Evolutionary conservation across 345 rosid species (phyloP).

Genomic region (Aethionema arabicum): DNA sequence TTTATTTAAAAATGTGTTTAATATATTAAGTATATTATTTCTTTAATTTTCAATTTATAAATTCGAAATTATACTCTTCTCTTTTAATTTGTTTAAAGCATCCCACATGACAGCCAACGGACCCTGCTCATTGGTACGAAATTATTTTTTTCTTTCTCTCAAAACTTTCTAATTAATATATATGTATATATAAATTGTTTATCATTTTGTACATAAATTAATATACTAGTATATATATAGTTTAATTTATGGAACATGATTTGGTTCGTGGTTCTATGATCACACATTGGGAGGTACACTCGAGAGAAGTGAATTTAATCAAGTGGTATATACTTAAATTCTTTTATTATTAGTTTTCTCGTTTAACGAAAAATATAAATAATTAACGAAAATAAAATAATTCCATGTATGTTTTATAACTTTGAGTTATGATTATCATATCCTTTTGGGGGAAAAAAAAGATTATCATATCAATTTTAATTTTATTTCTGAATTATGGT

Average conservation of each 20-base stretch:
- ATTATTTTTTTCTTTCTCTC: conserved; percentile 31
- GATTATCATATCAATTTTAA: too few relatives aligned
- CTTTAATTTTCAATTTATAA: not conserved
- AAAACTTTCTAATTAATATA: conserved; percentile 15
- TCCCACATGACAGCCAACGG: conserved; percentile 40
- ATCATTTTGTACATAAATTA: not conserved
- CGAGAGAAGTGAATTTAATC: conserved; percentile 28
- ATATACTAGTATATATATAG: not conserved
- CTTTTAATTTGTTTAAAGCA: conserved; percentile 23
- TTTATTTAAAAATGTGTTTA: conserved; percentile 16
- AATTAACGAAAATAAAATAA: too few relatives aligned
- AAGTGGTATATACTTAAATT: conserved; percentile 26
- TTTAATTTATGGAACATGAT: conserved; percentile 34
- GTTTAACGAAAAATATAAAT: too few relatives aligned
- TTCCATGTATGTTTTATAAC: too few relatives aligned
- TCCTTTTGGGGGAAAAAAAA: too few relatives aligned
- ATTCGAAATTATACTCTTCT: conserved; percentile 3
- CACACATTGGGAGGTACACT: conserved; percentile 35
- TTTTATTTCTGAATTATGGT: too few relatives aligned
- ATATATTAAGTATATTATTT: not conserved
- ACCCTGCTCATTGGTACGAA: conserved; percentile 32
- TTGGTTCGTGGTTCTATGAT: conserved; percentile 40
- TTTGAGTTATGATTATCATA: too few relatives aligned
- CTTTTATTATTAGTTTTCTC: not conserved
- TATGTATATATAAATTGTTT: not conserved